These are phyloP conservation scores for Fusarium sp. DNA, from an alignment of 2,329 filamentous ascomycete species.

Conservation along the genomic window DNA sequence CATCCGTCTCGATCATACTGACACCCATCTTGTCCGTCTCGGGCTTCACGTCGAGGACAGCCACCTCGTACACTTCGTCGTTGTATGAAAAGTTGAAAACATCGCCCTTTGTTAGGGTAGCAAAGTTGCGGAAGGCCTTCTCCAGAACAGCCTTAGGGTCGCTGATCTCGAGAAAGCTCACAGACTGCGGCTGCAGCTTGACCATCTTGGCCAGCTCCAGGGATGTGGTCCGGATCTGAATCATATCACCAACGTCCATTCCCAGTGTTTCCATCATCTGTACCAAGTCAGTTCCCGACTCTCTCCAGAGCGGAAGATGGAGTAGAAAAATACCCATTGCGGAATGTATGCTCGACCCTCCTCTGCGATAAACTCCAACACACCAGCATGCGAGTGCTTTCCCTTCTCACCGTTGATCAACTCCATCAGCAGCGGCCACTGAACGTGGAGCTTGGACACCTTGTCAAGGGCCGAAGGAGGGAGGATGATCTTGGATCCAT, in stretches of 20 bases:
- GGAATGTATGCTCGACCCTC: constrained; percentile 97
- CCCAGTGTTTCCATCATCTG: constrained; percentile 94
- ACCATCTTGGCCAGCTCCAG: constrained; percentile 91
- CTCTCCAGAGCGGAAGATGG: not conserved
- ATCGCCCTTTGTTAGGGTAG: constrained; percentile 91
- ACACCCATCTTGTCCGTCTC: constrained; percentile 85
- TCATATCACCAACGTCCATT: constrained; percentile 91
- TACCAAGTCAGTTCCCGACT: constrained; percentile 35
- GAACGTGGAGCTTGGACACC: constrained; percentile 93
- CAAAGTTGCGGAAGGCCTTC: constrained; percentile 95
- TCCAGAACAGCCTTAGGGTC: constrained; percentile 98
- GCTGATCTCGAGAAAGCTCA: constrained; percentile 94
- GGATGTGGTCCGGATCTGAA: constrained; percentile 95
- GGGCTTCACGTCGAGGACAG: constrained; percentile 93
- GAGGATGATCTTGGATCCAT: constrained; percentile 97
- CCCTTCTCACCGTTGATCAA: constrained; percentile 87
- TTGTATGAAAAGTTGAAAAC: constrained; percentile 98
- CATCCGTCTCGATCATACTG: constrained; percentile 94
- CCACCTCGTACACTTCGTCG: constrained; percentile 91
- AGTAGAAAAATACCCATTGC: constrained; percentile 77
- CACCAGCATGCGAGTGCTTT: constrained; percentile 89
- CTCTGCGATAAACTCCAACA: constrained; percentile 96
- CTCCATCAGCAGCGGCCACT: constrained; percentile 98
- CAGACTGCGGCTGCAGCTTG: constrained; percentile 95
- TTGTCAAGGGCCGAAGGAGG: constrained; percentile 98